Base-by-base conservation (phyloP, 2,329 filamentous ascomycete species). In the Apiospora sp. region DNA sequence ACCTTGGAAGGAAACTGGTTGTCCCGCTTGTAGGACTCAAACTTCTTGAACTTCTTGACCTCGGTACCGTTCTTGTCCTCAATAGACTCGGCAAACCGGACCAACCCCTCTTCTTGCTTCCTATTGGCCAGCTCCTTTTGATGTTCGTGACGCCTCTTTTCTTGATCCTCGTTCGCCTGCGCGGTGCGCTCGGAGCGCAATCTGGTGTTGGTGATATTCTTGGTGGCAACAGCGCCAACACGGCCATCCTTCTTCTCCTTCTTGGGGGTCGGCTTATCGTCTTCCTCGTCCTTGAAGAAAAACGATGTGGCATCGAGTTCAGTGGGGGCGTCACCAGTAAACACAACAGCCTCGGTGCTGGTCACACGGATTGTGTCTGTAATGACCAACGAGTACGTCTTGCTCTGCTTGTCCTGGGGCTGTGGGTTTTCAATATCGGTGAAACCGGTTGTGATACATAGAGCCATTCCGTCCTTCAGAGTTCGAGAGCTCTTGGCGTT, bases 1-100 rank as follows among this genome's bases (percentile, higher is more conserved):
- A 97, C 91, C 79, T 91, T 92, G 19, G 89, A 81, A 1, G 96
- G 96, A 71, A 99, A 91, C 82, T 98, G 96, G 78, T 97, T 98
- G 82, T 98, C 96, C 74, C 96, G 91, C 87, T 98, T 99, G 86
- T 99, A 99, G 0, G 96, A 99, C 83, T 99, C 96, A 80, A 98
- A 99, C 72, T 95, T 94, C 86, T 98, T 98, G 87, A 99, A 98
- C 84, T 96, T 97, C 88, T 98, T 98, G 82, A 97, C 93, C 76
- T 96, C 93, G n/a, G 92, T 92, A 46, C 96, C 96, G 79, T 98
- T 96, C 75, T 96, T 88, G 72, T 92, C 94, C 73, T 92, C 93
- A 0, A 93, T 95, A 0, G 94, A 93, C 79, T 97, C 94, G 58
- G 94, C 91, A 81, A 97, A 99, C 75, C 94, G 90, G 24, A 92